Evolutionary conservation across 805 yeast genomes (phyloP).

Genomic region (Candida caryicola): DNA sequence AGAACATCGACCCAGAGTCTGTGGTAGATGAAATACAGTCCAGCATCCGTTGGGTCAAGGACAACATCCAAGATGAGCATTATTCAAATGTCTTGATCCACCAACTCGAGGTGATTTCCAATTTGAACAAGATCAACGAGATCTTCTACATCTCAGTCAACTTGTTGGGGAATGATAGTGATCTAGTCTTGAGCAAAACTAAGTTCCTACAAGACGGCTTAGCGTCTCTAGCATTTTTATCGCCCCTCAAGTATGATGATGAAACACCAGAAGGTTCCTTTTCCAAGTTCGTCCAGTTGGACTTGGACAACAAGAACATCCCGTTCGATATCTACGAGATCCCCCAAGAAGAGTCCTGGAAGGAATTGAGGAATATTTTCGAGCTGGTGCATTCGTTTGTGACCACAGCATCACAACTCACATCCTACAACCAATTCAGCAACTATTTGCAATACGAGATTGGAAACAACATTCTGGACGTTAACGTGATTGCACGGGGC

Average conservation of each 20-base stretch:
- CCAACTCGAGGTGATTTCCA: constrained; percentile 26
- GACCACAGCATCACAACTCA: constrained; percentile 15
- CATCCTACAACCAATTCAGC: constrained; percentile 23
- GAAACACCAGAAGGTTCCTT: constrained; percentile 21
- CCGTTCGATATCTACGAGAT: constrained; percentile 32
- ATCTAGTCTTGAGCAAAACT: constrained; percentile 4
- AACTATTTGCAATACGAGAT: constrained; percentile 28
- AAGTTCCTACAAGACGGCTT: constrained; percentile 19
- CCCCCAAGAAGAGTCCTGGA: constrained; percentile 19
- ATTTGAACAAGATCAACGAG: constrained; percentile 26
- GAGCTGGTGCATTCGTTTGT: constrained; percentile 17
- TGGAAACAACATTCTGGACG: constrained; percentile 19
- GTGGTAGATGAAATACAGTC: constrained; percentile 29
- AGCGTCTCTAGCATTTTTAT: constrained; percentile 4
- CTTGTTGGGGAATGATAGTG: constrained; percentile 5
- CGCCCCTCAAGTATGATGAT: not conserved
- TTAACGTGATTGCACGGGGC: constrained; percentile 57
- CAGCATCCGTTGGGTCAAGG: constrained; percentile 30
- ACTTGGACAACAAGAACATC: constrained; percentile 34
- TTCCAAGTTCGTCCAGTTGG: constrained; percentile 36
- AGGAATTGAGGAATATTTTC: constrained; percentile 19
- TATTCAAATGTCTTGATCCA: constrained; percentile 10
- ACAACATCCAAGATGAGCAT: constrained; percentile 14
- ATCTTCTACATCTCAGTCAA: constrained; percentile 15
- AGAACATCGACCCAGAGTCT: constrained; percentile 19